These are phyloP conservation scores for Populus trichocarpa DNA, from an alignment of 441 rosid species.

Conservation along the genomic window DNA sequence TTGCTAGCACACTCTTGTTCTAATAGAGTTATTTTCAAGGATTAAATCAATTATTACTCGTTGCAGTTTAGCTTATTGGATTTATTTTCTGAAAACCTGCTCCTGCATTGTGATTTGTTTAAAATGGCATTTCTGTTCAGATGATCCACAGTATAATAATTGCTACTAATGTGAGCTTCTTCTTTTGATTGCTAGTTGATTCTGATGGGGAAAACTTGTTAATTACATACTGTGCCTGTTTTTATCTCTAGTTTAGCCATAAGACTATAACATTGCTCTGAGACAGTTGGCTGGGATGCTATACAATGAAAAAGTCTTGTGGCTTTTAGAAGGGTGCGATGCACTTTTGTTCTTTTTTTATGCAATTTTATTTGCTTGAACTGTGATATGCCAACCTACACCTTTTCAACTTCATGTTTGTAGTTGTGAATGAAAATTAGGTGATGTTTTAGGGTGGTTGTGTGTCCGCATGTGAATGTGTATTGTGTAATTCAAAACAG, in stretches of 20 bases:
- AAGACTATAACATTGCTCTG: background rate
- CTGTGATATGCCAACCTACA: background rate
- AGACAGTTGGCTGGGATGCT: background rate
- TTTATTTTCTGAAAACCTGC: too few species aligned
- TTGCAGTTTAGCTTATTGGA: background rate
- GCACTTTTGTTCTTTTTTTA: background rate
- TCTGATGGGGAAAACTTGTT: background rate
- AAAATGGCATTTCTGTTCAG: background rate
- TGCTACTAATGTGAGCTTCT: background rate
- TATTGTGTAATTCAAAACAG: background rate
- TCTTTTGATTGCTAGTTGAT: background rate
- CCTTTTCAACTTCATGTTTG: background rate
- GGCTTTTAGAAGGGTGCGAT: background rate
- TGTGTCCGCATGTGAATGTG: background rate
- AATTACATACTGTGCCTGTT: background rate
- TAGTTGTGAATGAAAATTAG: background rate
- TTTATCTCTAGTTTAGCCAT: background rate
- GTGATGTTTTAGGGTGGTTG: background rate
- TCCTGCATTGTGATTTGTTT: background rate
- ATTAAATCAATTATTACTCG: background rate
- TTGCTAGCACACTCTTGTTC: background rate
- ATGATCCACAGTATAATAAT: background rate
- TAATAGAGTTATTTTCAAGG: background rate
- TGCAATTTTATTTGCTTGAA: background rate
- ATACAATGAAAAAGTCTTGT: background rate